Evolutionary conservation across 2,329 filamentous ascomycete genomes (phyloP).

Genomic region (Aureobasidium sp.): DNA sequence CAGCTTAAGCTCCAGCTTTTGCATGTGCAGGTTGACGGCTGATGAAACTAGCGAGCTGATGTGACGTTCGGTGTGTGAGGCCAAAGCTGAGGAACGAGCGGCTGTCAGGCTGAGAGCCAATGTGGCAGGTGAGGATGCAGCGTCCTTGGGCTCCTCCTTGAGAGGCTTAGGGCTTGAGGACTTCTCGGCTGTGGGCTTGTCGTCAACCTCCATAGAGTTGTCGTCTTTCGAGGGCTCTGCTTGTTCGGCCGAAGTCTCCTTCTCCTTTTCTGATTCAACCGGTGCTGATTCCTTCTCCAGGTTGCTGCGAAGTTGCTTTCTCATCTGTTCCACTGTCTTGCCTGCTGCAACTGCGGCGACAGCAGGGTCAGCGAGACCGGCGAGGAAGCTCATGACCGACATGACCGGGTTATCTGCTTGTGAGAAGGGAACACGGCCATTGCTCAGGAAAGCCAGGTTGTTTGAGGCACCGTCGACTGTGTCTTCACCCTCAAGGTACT

Average conservation of each 20-base stretch:
- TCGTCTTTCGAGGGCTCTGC: conserved; percentile 50
- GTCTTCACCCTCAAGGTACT: conserved; percentile 74
- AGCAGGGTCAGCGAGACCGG: conserved; percentile 79
- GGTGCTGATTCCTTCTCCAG: conserved; percentile 54
- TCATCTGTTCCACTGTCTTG: conserved; percentile 79
- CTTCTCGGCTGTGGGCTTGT: conserved; percentile 37
- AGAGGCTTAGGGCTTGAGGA: conserved; percentile 25
- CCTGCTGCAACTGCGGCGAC: conserved; percentile 86
- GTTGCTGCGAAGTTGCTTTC: conserved; percentile 66
- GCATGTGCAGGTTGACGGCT: conserved; percentile 84
- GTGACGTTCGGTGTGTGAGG: conserved; percentile 92
- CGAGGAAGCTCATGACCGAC: conserved; percentile 91
- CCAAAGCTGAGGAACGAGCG: conserved; percentile 75
- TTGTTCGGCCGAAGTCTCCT: conserved; percentile 24
- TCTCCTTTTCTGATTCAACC: conserved; percentile 44
- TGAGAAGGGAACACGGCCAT: conserved; percentile 79
- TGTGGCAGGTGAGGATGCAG: conserved; percentile 43
- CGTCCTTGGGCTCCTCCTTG: conserved; percentile 38
- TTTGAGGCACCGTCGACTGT: conserved; percentile 47
- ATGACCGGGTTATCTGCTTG: conserved; percentile 94
- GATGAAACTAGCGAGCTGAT: conserved; percentile 90
- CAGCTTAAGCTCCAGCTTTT: conserved; percentile 93
- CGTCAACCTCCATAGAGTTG: conserved; percentile 51
- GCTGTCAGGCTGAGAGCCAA: conserved; percentile 81
- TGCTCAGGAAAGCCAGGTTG: conserved; percentile 56